Evolutionary conservation across 2,329 filamentous ascomycete species (phyloP).

Genomic region (Aspergillus sp.): DNA sequence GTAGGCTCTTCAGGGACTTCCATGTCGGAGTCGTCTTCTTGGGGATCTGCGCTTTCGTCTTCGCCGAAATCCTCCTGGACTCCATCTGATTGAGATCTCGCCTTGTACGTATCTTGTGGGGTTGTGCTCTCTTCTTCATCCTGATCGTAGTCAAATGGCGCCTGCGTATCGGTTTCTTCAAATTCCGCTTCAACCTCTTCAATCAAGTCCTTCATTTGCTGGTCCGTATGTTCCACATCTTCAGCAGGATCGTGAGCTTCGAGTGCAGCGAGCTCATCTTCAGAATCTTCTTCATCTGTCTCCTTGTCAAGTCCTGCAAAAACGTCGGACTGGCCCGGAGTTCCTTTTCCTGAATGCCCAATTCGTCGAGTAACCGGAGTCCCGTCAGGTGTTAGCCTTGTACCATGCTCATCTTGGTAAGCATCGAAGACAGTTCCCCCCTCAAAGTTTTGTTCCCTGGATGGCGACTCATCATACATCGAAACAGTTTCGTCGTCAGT

Average conservation of each 20-base stretch:
- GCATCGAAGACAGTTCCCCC: conserved; percentile 18
- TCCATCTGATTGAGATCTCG: neutral
- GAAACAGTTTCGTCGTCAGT: neutral
- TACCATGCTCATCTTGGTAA: neutral
- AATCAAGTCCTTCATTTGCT: neutral
- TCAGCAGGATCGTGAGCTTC: neutral
- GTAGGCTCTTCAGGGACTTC: neutral
- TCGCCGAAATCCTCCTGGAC: neutral
- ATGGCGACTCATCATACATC: conserved; percentile 3
- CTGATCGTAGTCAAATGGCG: conserved; percentile 12
- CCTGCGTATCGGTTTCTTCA: neutral
- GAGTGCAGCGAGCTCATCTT: neutral
- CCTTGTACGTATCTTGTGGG: neutral
- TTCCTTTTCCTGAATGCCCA: neutral
- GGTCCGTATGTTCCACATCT: neutral
- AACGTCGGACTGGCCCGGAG: neutral
- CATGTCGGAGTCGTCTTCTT: neutral
- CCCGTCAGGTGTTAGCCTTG: conserved; percentile 12
- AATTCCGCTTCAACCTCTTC: neutral
- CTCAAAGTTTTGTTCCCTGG: conserved; percentile 13
- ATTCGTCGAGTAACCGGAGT: neutral
- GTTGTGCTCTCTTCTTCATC: conserved; percentile 15
- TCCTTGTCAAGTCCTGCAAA: neutral
- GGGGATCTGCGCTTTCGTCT: neutral
- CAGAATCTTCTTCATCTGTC: neutral